These are phyloP conservation scores for Linum lewisii DNA, from an alignment of 345 rosid species.

Conservation along the genomic window DNA sequence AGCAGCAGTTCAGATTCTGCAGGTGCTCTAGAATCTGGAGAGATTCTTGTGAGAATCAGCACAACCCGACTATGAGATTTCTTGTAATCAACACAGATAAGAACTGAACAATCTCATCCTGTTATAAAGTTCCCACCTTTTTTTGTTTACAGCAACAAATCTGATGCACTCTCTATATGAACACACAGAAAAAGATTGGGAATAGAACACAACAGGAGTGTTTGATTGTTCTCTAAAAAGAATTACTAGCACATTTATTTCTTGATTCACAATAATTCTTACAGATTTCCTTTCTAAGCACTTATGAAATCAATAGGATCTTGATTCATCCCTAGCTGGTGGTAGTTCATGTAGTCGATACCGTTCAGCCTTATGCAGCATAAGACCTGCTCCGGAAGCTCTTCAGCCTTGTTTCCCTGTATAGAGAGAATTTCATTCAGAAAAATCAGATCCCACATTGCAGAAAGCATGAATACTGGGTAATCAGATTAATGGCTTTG, in stretches of 20 bases:
- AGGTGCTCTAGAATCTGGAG: too few relatives aligned
- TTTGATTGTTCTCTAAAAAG: neutral
- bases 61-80: too few relatives aligned
- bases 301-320: slow-evolving; percentile 24
- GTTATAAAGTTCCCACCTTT: too few relatives aligned
- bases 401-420: slow-evolving; percentile 11
- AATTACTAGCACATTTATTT: too few relatives aligned
- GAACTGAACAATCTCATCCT: too few relatives aligned
- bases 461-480: neutral
- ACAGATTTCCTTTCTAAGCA: slow-evolving; percentile 7
- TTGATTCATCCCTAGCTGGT: slow-evolving; percentile 24
- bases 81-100: too few relatives aligned
- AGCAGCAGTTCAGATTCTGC: too few relatives aligned
- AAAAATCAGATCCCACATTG: neutral
- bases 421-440: neutral
- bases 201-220: neutral
- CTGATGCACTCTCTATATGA: too few relatives aligned
- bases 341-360: slow-evolving; percentile 4
- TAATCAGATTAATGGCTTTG: neutral
- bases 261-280: neutral
- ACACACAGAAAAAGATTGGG: too few relatives aligned
- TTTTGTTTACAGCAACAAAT: too few relatives aligned
- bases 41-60: too few relatives aligned
- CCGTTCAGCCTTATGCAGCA: neutral
- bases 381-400: slow-evolving; percentile 1